Evolutionary conservation across 345 rosid genomes (phyloP).

Genomic region (Carallia brachiata): DNA sequence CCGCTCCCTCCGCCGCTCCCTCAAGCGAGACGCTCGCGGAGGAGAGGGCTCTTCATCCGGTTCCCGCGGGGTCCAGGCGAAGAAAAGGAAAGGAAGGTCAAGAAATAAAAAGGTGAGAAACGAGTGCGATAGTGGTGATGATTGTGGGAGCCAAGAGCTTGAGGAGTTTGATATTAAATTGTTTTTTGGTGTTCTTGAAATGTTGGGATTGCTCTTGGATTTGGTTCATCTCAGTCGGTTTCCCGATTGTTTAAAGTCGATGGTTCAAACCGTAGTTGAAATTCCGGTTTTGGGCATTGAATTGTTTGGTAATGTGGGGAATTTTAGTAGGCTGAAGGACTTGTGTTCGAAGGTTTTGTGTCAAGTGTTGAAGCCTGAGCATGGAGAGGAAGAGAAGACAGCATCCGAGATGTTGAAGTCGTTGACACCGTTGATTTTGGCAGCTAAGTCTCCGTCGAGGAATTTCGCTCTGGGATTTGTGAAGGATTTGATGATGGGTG

Average conservation of each 20-base stretch:
- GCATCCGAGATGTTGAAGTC: conserved; percentile 73
- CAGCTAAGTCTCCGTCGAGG: conserved; percentile 61
- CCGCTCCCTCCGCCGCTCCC: conserved; percentile 62
- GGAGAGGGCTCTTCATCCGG: background rate
- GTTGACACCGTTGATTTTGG: conserved; percentile 55
- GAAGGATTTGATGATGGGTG: conserved; percentile 34
- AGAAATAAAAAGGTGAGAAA: conserved; percentile 11
- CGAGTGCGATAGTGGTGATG: conserved; percentile 25
- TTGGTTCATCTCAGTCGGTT: conserved; percentile 76
- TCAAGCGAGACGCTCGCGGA: conserved; percentile 36
- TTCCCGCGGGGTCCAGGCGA: conserved; percentile 19
- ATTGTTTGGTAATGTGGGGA: conserved; percentile 24
- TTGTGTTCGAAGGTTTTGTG: conserved; percentile 54
- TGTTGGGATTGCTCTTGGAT: conserved; percentile 48
- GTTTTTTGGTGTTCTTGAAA: conserved; percentile 45
- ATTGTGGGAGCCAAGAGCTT: conserved; percentile 19
- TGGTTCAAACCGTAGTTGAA: conserved; percentile 67
- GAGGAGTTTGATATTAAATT: conserved; percentile 37
- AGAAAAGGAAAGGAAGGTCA: conserved; percentile 11
- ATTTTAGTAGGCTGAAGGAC: conserved; percentile 40
- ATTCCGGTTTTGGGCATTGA: conserved; percentile 51
- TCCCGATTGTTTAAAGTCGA: conserved; percentile 70
- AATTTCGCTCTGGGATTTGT: conserved; percentile 64
- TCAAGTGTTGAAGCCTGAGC: conserved; percentile 53
- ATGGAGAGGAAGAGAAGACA: conserved; percentile 57